Base-by-base conservation (phyloP, 2,329 filamentous ascomycete genomes). In the Aaosphaeria pasadenensis region DNA sequence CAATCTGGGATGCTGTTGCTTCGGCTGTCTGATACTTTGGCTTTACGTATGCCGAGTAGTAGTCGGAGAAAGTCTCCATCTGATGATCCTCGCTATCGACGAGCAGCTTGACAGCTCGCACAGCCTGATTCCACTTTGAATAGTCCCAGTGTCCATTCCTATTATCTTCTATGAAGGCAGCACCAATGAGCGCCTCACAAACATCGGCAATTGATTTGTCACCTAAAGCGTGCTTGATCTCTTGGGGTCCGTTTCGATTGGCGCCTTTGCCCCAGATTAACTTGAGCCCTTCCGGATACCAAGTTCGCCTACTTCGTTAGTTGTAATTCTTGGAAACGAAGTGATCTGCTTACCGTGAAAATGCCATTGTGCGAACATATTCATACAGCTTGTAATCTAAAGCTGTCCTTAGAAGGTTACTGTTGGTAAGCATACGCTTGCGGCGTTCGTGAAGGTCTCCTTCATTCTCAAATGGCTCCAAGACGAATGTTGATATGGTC, bases 181-280 rank as follows among this genome's bases (percentile, higher is more conserved):
- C 94, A 5, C 92, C 94, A 42, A 99, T 97, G 48, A 96, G 73
- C 0, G 94, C 92, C 66, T 97, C 94, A 51, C 89, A 96, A 1
- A 97, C 91, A 69, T 97, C 94, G 4, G 94, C 92, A 60, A 96
- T 86, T 1, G 88, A 87, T 74, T 99, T 99, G 70, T 96, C 88
- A 1, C 85, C 86, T 2, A 99, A 79, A 0, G 73, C 74, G 62
- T 96, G 91, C 7, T 72, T 78, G 5, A 74, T 69, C 29, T 72
- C 74, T 7, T 75, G 69, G 9, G 67, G 58, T 17, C 70, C 75
- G 48, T 73, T 77, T 45, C 73, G 76, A 50, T 77, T 81, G 40
- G 75, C 72, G 4, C 77, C 74, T 60, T 92, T 95, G 30, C 92
- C 92, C 50, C 81, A 81, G 5, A 86, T 78, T 17, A 96, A 75